Evolutionary conservation across 306 rosid species (phyloP).

Genomic region (Sophora flavescens): DNA sequence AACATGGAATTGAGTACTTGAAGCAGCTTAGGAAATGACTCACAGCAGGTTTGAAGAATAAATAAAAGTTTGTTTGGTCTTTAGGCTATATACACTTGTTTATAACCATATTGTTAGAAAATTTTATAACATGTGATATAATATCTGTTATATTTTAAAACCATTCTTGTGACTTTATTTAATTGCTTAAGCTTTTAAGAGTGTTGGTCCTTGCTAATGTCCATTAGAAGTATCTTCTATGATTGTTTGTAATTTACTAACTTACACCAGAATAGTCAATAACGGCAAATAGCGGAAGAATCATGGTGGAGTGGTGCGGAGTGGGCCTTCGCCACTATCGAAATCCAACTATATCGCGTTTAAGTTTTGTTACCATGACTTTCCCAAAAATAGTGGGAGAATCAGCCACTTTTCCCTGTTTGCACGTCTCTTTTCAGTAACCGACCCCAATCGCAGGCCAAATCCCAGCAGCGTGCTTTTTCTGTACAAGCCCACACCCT

Average conservation of each 20-base stretch:
- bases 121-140: not conserved
- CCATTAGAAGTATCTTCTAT: not conserved
- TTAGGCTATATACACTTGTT: not conserved
- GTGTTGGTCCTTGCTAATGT: conserved; percentile 20
- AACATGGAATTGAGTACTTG: not conserved
- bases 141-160: not conserved
- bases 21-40: not conserved
- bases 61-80: not conserved
- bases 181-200: conserved; percentile 23
- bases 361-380: no score
- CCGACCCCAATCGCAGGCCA: no score
- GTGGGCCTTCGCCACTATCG: no score
- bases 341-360: no score
- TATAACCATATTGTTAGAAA: not conserved
- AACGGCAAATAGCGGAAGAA: no score
- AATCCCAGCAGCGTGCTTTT: no score
- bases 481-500: no score
- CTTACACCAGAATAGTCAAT: no score
- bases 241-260: conserved; percentile 5
- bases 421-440: no score
- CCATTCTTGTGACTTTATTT: not conserved
- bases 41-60: not conserved
- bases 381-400: no score
- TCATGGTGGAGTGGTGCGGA: no score
- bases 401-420: no score